These are phyloP conservation scores for Pythium scleroteichum DNA, from an alignment of 352 stramenopile species.

Conservation along the genomic window DNA sequence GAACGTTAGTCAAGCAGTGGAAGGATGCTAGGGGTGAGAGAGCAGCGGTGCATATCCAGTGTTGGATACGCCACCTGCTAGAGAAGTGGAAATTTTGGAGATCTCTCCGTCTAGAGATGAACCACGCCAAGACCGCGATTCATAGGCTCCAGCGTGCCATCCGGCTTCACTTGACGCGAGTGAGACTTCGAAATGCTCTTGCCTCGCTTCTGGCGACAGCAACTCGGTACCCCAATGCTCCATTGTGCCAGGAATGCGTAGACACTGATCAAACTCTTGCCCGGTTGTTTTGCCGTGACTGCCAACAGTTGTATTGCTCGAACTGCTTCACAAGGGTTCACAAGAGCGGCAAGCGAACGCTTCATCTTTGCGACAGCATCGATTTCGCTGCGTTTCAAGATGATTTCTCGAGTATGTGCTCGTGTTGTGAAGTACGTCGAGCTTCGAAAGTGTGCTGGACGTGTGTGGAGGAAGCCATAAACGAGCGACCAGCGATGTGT, in stretches of 20 bases:
- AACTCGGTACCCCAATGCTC: slow-evolving; percentile 31
- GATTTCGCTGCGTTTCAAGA: slow-evolving; percentile 33
- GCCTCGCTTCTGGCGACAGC: slow-evolving; percentile 22
- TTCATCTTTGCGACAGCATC: slow-evolving; percentile 36
- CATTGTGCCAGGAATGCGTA: slow-evolving; percentile 42
- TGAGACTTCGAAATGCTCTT: slow-evolving; percentile 16
- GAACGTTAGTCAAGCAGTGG: slow-evolving; percentile 25
- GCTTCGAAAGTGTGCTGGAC: slow-evolving; percentile 23
- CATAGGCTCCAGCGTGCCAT: slow-evolving; percentile 19
- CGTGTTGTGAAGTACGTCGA: slow-evolving; percentile 28
- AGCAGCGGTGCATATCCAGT: slow-evolving; percentile 30
- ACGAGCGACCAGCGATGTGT: not conserved
- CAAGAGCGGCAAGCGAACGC: slow-evolving; percentile 34
- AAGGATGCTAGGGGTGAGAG: slow-evolving; percentile 14
- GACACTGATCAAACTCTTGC: slow-evolving; percentile 19
- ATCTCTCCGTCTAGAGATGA: slow-evolving; percentile 23
- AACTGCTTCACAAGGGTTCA: slow-evolving; percentile 32
- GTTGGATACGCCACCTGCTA: slow-evolving; percentile 25
- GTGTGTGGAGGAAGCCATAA: slow-evolving; percentile 3
- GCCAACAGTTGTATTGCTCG: slow-evolving; percentile 29
- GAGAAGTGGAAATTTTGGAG: slow-evolving; percentile 27
- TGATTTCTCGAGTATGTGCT: slow-evolving; percentile 22
- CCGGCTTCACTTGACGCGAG: slow-evolving; percentile 10
- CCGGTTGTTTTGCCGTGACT: slow-evolving; percentile 34
- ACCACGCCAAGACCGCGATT: not conserved